A percentile compares a stretch with the other conserved stretches of the same genome.
phyloP scores from a whole-genome alignment of 495 filamentous ascomycete species.

The Penicillium tannophilum region DNA sequence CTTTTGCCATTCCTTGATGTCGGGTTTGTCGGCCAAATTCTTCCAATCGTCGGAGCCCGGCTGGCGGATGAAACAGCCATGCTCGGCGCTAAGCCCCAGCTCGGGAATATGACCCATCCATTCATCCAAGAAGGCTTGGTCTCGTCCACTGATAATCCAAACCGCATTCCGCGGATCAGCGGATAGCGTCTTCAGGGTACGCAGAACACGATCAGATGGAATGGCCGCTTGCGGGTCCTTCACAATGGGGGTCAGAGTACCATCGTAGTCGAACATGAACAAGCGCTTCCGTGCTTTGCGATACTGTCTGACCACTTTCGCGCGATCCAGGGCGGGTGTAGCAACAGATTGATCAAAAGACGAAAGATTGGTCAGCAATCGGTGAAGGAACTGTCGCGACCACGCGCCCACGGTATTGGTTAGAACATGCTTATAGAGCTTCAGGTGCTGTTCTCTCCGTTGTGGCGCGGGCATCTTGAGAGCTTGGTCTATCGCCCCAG shows the following conservation, averaged over 20 bases:
- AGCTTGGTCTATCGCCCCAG: constrained; percentile 75
- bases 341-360: constrained; percentile 71
- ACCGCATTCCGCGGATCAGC: constrained; percentile 79
- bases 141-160: constrained; percentile 97
- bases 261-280: constrained; percentile 99
- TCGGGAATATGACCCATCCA: constrained; percentile 84
- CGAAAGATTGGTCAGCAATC: constrained; percentile 75
- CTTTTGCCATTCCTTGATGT: constrained; percentile 83
- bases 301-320: constrained; percentile 69
- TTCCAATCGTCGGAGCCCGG: constrained; percentile 76
- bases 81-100: constrained; percentile 90
- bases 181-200: constrained; percentile 75
- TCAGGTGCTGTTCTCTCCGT: constrained; percentile 51
- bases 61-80: constrained; percentile 88
- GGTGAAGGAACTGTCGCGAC: constrained; percentile 74
- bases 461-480: constrained; percentile 68
- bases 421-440: constrained; percentile 80
- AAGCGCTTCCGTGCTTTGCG: constrained; percentile 70
- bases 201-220: constrained; percentile 78
- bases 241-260: constrained; percentile 95
- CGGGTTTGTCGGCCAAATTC: constrained; percentile 75
- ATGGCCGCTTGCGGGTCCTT: constrained; percentile 84
- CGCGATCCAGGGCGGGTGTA: constrained; percentile 78
- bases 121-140: constrained; percentile 83
- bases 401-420: constrained; percentile 81